Percentiles rank a stretch among this genome's conserved stretches.
phyloP scores from a whole-genome alignment of 2,329 filamentous ascomycete species.

The Ilyonectria mors-panacis region DNA sequence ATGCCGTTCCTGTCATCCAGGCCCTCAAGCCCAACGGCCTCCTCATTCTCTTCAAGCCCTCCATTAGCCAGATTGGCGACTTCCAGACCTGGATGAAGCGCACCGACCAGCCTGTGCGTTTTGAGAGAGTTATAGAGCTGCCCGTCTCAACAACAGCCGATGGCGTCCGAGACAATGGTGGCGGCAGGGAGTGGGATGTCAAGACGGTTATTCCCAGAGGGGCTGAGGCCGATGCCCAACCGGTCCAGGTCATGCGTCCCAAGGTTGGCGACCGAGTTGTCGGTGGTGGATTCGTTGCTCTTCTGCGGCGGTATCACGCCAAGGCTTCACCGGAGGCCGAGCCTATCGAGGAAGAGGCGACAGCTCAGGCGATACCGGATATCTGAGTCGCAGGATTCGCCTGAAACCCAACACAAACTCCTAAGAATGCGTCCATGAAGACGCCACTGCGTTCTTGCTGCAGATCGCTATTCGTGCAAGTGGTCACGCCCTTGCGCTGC shows the following conservation, averaged over 20 bases:
- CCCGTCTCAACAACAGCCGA: conserved; percentile 57
- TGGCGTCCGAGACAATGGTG: conserved; percentile 62
- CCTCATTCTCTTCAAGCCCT: conserved; percentile 81
- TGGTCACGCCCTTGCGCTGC: neutral
- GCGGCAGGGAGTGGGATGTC: conserved; percentile 76
- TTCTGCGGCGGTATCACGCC: conserved; percentile 53
- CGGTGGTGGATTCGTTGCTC: conserved; percentile 59
- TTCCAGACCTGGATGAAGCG: conserved; percentile 66
- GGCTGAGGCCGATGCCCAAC: conserved; percentile 37
- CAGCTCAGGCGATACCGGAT: neutral
- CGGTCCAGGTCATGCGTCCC: conserved; percentile 59
- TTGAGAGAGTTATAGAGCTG: conserved; percentile 74
- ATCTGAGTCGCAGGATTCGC: neutral
- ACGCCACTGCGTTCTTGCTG: neutral
- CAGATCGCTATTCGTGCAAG: neutral
- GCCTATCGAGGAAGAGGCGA: conserved; percentile 21
- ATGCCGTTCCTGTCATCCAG: conserved; percentile 62
- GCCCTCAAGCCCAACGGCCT: conserved; percentile 75
- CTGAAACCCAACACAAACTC: neutral
- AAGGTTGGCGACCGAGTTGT: conserved; percentile 58
- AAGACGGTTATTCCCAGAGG: conserved; percentile 59
- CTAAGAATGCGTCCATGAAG: neutral
- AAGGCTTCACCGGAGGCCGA: conserved; percentile 25
- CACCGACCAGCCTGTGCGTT: conserved; percentile 65
- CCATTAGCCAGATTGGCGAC: conserved; percentile 82